Conservation (phyloP, 768 basidiomycete genomes). For the Leccinum fibrillosum region DNA sequence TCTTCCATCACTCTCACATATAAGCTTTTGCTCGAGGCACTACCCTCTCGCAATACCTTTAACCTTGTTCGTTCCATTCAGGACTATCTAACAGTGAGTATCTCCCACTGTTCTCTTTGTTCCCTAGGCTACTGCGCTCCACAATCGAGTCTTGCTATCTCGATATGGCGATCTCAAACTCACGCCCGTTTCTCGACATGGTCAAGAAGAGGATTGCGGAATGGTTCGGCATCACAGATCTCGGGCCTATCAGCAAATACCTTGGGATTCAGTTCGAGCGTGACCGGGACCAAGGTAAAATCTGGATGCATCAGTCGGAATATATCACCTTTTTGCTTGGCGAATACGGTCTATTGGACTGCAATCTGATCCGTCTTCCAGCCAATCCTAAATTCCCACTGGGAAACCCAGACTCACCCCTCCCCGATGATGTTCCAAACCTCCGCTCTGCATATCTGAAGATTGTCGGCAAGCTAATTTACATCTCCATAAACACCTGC, state of each 20-base stretch:
- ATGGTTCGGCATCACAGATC: neutral
- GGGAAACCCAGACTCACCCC: neutral
- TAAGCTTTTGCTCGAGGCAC: too few species aligned
- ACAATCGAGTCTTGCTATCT: too few species aligned
- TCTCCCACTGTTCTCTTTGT: too few species aligned
- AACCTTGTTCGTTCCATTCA: too few species aligned
- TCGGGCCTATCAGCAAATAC: neutral
- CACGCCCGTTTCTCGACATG: neutral
- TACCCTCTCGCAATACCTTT: too few species aligned
- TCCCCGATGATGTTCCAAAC: neutral
- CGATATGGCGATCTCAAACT: neutral
- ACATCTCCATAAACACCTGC: neutral
- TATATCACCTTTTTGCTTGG: neutral
- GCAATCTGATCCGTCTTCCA: neutral
- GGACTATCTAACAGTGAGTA: too few species aligned
- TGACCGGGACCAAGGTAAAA: neutral
- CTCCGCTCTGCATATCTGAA: neutral
- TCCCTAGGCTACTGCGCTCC: too few species aligned
- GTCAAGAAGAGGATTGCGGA: neutral
- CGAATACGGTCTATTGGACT: neutral
- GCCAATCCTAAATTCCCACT: neutral
- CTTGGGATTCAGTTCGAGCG: neutral
- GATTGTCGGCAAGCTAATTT: neutral
- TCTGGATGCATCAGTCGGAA: neutral
- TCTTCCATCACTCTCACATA: too few species aligned